phyloP scores from a whole-genome alignment of 2,329 filamentous ascomycete genomes.

The Rhinocladiella mackenziei region DNA sequence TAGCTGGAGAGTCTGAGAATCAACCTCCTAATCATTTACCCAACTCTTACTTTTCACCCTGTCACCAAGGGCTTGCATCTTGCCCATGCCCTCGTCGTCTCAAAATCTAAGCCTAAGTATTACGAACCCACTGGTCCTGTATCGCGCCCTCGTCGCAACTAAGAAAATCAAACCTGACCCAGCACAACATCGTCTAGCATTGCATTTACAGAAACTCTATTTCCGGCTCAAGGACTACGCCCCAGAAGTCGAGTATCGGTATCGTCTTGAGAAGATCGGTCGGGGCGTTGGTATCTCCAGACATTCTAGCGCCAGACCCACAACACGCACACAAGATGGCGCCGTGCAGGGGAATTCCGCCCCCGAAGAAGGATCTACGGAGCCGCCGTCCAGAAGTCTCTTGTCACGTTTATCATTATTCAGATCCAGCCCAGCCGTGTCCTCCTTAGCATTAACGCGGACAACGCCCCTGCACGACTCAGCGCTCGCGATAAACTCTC shows the following conservation, averaged over 20 bases:
- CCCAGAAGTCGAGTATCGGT: constrained; percentile 64
- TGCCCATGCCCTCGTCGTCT: constrained; percentile 1
- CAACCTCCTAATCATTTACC: too few species aligned
- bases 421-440: constrained; percentile 26
- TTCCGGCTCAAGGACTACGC: constrained; percentile 72
- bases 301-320: constrained; percentile 34
- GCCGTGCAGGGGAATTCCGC: constrained; percentile 29
- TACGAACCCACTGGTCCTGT: constrained; percentile 68
- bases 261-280: constrained; percentile 60
- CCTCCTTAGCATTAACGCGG: constrained; percentile 60
- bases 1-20: too few species aligned
- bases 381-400: constrained; percentile 1
- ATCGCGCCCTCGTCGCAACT: constrained; percentile 65
- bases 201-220: constrained; percentile 75
- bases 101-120: constrained; percentile 26
- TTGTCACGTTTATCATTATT: constrained; percentile 4
- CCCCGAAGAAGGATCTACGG: neutral
- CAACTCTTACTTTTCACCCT: too few species aligned
- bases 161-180: constrained; percentile 65
- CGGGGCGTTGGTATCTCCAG: constrained; percentile 39
- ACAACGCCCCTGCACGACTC: constrained; percentile 68
- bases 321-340: constrained; percentile 21
- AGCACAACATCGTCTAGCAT: constrained; percentile 67
- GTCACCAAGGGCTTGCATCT: too few species aligned
- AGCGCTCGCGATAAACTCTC: constrained; percentile 67